These are phyloP conservation scores for Coniochaeta ligniaria DNA, from an alignment of 2,329 filamentous ascomycete species.

Conservation along the genomic window DNA sequence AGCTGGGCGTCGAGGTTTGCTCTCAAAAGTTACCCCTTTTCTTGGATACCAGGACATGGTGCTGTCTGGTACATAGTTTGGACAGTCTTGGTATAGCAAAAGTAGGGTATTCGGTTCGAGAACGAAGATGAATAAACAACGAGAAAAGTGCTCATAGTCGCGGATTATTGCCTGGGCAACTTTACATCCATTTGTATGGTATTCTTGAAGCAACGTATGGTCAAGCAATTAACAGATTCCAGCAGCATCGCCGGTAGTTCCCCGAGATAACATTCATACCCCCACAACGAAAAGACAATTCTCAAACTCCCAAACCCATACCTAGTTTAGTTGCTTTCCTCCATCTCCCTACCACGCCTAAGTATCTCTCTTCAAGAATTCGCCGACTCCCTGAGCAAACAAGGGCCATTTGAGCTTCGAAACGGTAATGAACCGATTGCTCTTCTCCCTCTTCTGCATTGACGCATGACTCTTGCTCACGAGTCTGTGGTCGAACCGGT, in stretches of 20 bases:
- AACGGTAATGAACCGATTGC: neutral
- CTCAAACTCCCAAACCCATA: neutral
- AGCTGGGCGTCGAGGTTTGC: neutral
- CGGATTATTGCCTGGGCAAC: neutral
- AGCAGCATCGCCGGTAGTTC: neutral
- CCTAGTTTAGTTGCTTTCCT: neutral
- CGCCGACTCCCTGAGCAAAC: neutral
- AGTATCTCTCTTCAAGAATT: neutral
- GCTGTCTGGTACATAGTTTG: no score
- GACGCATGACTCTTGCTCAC: neutral
- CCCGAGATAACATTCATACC: neutral
- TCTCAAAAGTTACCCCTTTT: neutral
- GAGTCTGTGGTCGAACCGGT: neutral
- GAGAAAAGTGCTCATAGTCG: neutral
- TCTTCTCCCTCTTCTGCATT: neutral
- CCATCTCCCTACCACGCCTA: neutral
- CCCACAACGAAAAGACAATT: neutral
- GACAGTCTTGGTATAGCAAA: neutral
- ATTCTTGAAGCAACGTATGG: neutral
- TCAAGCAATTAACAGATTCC: neutral
- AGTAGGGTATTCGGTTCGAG: neutral
- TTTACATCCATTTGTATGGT: neutral
- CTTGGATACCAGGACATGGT: neutral
- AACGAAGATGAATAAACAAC: neutral
- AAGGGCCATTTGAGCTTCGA: neutral